Evolutionary conservation across 2,329 filamentous ascomycete genomes (phyloP).

Genomic region (Trichoderma arundinaceum): DNA sequence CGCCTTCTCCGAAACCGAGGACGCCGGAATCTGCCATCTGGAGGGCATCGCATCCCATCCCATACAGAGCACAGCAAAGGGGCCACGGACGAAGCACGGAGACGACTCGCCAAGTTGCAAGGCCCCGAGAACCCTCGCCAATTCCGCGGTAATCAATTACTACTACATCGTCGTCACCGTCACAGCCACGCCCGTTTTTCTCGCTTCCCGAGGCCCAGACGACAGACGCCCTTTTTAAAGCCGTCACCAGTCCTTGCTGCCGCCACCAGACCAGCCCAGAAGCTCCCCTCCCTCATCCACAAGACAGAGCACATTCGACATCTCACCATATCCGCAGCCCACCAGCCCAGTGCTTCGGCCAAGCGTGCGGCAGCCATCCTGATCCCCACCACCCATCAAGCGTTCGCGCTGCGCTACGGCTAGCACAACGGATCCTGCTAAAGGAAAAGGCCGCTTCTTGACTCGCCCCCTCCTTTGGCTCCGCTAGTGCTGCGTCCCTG

Average conservation of each 20-base stretch:
- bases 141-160: constrained; percentile 13
- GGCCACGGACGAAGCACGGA: background rate
- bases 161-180: background rate
- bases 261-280: background rate
- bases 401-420: background rate
- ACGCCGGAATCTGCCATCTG: background rate
- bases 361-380: too few species aligned
- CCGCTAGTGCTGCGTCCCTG: background rate
- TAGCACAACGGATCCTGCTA: background rate
- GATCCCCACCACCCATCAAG: background rate
- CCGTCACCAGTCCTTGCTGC: constrained; percentile 12
- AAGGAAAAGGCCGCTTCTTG: background rate
- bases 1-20: constrained; percentile 35
- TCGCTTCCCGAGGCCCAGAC: background rate
- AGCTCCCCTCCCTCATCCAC: background rate
- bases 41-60: too few species aligned
- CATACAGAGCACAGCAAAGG: background rate
- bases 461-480: background rate
- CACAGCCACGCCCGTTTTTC: constrained; percentile 10
- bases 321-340: constrained; percentile 15
- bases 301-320: constrained; percentile 12
- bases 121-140: too few species aligned
- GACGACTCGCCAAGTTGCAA: background rate
- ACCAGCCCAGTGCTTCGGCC: too few species aligned
- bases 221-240: constrained; percentile 1